Base-by-base conservation (phyloP, 2,329 filamentous ascomycete species). In the Paracorniculantispora psalliotae region DNA sequence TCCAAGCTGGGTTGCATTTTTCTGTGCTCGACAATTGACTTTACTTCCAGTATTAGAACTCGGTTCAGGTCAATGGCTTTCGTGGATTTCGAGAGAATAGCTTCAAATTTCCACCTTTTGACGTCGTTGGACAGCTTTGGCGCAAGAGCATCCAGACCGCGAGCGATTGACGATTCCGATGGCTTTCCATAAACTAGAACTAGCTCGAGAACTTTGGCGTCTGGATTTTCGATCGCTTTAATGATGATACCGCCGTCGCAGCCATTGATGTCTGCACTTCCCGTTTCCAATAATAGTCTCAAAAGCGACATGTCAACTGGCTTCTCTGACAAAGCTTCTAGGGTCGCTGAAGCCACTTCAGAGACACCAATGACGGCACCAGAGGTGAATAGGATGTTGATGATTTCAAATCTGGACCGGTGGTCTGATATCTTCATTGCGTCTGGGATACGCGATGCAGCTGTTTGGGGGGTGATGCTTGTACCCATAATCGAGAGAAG, bases 241-340 rank as follows among this genome's bases (percentile, higher is more conserved):
- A 64, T 70, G 13, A 82, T 67, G 15, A 77, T 74, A 2, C 71
- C 68, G 10, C 80, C 81, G 1, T 73, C 70, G 2, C 78, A 69
- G 10, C 73, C 69, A 61, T 85, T 85, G 57, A 84, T 69, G 59
- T 85, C 80, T 2, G 79, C 81, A 23, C 75, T 74, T 0, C 82
- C 82, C 26, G 78, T 72, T 26, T 80, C 74, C 2, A 85, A 67
- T 2, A 86, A 70, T 8, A 80, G 67, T 4, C 70, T 70, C 1
- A 84, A 67, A 2, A 85, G 72, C 13, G 75, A 73, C 65, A 79
- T 74, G 57, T 86, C 83, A 0, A 79, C 72, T 0, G 79, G 77
- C 26, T 72, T 76, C 47, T 75, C 71, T 12, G 72, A 69, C 19
- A 85, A 63, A 0, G 75, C 71, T 15, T 70, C 67, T 5, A 76